Conservation (phyloP, 75 land plant species). For the Azolla pinnata region DNA sequence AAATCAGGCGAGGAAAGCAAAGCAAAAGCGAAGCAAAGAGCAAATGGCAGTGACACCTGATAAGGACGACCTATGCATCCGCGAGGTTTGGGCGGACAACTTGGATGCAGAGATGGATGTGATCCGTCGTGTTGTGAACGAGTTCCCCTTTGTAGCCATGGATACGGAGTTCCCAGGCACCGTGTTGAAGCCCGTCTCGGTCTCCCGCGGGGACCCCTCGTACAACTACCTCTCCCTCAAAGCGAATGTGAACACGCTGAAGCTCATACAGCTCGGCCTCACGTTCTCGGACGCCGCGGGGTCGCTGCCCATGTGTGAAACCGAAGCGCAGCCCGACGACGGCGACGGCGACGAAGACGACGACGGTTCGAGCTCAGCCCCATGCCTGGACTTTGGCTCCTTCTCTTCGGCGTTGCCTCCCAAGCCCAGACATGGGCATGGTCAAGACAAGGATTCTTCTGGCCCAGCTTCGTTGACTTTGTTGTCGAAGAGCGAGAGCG, state of each 20-base stretch:
- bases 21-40: too few species aligned
- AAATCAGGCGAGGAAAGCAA: too few species aligned
- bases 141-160: conserved; percentile 47
- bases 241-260: conserved; percentile 43
- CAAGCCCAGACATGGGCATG: too few species aligned
- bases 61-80: conserved; percentile 31
- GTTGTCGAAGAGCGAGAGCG: too few species aligned
- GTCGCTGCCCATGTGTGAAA: conserved; percentile 43
- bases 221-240: conserved; percentile 30
- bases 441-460: too few species aligned
- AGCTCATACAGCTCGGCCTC: conserved; percentile 51
- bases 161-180: conserved; percentile 63
- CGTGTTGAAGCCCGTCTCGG: conserved; percentile 34
- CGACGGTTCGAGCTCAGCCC: too few species aligned
- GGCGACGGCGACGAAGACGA: too few species aligned
- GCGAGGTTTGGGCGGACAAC: conserved; percentile 53
- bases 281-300: conserved; percentile 54
- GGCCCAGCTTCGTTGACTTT: too few species aligned
- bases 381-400: too few species aligned
- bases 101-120: conserved; percentile 42
- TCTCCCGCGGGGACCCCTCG: conserved; percentile 28
- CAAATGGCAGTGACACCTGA: conserved; percentile 39
- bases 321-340: too few species aligned
- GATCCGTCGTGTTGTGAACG: conserved; percentile 33
- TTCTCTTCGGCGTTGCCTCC: too few species aligned